phyloP scores from a whole-genome alignment of 148 eudicot species.

The Rhododendron mucronatum region DNA sequence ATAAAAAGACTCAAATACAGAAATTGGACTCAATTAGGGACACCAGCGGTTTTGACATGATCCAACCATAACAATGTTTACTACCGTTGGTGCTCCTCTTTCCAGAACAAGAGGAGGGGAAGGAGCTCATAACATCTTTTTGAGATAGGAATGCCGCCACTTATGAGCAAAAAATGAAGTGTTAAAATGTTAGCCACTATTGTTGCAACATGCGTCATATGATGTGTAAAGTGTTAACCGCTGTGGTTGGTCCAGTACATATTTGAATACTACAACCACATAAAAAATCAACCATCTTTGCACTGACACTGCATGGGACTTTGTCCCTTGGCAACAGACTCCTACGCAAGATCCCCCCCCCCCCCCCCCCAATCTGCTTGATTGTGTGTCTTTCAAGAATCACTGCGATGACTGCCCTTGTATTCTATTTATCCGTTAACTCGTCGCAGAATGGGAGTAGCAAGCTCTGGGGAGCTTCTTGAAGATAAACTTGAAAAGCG shows the following conservation, averaged over 20 bases:
- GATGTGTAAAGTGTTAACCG: not conserved
- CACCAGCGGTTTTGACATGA: too few species aligned
- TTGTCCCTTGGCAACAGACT: not conserved
- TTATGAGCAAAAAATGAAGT: not conserved
- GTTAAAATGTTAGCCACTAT: not conserved
- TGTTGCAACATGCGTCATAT: not conserved
- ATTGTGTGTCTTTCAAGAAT: not conserved
- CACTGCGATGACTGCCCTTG: not conserved
- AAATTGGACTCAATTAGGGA: too few species aligned
- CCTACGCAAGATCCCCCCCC: not conserved
- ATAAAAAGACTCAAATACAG: not conserved
- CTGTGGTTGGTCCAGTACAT: not conserved
- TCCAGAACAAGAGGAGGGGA: not conserved
- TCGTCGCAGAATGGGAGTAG: conserved; percentile 52
- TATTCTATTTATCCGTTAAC: not conserved
- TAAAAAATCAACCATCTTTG: not conserved
- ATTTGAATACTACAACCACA: not conserved
- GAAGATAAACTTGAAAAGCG: conserved; percentile 52
- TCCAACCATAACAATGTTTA: too few species aligned
- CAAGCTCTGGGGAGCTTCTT: conserved; percentile 46
- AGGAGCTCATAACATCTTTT: not conserved
- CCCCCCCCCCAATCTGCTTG: not conserved
- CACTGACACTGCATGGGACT: not conserved
- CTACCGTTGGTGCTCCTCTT: not conserved
- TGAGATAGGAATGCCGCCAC: not conserved